Evolutionary conservation across 768 basidiomycete species (phyloP).

Genomic region (Pleurotus cornucopiae): DNA sequence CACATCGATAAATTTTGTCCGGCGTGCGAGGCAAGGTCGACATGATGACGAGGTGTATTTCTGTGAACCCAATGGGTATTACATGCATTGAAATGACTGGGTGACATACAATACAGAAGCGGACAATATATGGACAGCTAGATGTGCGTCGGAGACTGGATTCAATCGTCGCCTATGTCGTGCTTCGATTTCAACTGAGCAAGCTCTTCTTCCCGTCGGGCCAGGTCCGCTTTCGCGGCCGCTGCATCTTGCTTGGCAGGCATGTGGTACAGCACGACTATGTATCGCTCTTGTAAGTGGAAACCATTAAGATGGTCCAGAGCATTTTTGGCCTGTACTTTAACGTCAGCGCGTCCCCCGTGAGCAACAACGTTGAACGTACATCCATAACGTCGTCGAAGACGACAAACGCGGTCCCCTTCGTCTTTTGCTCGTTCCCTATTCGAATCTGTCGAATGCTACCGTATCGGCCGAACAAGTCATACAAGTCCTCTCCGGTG

Average conservation of each 20-base stretch:
- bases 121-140: not conserved
- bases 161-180: conserved; percentile 73
- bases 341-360: conserved; percentile 13
- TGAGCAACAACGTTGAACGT: conserved; percentile 21
- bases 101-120: conserved; percentile 1
- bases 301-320: conserved; percentile 97
- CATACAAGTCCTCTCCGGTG: conserved; percentile 91
- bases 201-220: conserved; percentile 87
- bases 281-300: conserved; percentile 96
- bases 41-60: conserved; percentile 10
- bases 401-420: conserved; percentile 95
- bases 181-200: conserved; percentile 83
- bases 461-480: conserved; percentile 96
- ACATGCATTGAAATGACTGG: not conserved
- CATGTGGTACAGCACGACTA: conserved; percentile 97
- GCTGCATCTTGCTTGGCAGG: conserved; percentile 95
- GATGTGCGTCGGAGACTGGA: not conserved
- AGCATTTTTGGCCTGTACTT: conserved; percentile 84
- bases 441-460: conserved; percentile 94
- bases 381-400: conserved; percentile 97
- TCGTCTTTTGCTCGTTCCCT: conserved; percentile 88
- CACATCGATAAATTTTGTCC: conserved; percentile 60
- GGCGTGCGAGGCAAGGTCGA: conserved; percentile 25
- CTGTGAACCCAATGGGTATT: not conserved
- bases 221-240: conserved; percentile 88